Evolutionary conservation across 148 eudicot genomes (phyloP), one percentile per base, ranked within the genome.

Genomic region (Drosera capensis): DNA sequence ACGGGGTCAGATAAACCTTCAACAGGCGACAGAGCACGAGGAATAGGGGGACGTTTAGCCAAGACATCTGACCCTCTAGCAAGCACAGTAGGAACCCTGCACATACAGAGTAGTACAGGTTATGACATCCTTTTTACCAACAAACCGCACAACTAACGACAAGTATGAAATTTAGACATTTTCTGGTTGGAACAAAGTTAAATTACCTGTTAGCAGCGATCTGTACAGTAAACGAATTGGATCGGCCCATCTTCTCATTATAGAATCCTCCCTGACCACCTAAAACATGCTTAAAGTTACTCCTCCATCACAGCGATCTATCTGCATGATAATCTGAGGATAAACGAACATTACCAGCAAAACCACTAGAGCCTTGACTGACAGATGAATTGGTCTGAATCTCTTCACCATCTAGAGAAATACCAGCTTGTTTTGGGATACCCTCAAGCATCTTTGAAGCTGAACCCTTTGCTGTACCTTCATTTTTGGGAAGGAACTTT

Each of bases 1-100:
- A 58, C 65, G 31, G 76, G 39, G 51, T 79, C 87, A 52, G 78
- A 67, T 50, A 69, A 47, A 2, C 73, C 85, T 14, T 75, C 97
- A 24, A 73, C 92, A 31, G 77, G 68, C 14, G 85, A 73, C 21
- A 66, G 46, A 45, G 68, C 68, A 5, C 70, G 66, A n/a, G 90
- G 52, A 34, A 68, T 63, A 23, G 75, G 83, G 17, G 45, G 45
- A 3, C 84, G 80, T 65, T 74, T 81, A 62, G 71, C 64, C 70
- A 75, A 58, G 39, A 78, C 51, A 46, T 86, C 86, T 22, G 68
- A 68, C 25, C 72, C 72, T 66, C 68, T 75, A 22, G 77, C 70
- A 43, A 59, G 46, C 11, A 65, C 59, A 30, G 70, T 38, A 30
- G 75, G 68, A 43, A 58, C 54, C 79, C 97, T 79, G 65, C 21